These are phyloP conservation scores for Gnomoniopsis smithogilvyi DNA, from an alignment of 2,329 filamentous ascomycete species.

Conservation along the genomic window DNA sequence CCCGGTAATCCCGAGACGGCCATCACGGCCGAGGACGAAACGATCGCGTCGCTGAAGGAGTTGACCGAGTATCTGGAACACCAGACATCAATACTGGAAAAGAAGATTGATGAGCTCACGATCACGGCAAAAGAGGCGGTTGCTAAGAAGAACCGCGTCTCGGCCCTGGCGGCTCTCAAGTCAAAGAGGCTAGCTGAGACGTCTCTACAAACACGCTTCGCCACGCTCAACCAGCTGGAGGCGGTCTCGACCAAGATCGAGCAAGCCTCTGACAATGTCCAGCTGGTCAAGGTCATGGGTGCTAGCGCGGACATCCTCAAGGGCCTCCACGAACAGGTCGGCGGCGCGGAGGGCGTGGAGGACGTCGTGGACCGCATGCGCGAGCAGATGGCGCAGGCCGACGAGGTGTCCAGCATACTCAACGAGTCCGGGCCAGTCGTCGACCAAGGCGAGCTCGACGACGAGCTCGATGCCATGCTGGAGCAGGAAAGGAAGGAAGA, in stretches of 20 bases:
- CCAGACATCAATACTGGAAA: conserved; percentile 65
- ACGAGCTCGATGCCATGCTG: conserved; percentile 79
- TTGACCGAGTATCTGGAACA: conserved; percentile 72
- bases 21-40: conserved; percentile 75
- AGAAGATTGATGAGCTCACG: conserved; percentile 64
- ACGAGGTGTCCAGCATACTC: conserved; percentile 78
- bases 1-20: conserved; percentile 39
- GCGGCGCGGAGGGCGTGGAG: conserved; percentile 73
- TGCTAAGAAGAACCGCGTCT: conserved; percentile 65
- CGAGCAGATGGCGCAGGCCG: conserved; percentile 76
- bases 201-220: conserved; percentile 67
- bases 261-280: conserved; percentile 79
- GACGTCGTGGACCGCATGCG: conserved; percentile 71
- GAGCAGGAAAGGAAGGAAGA: conserved; percentile 53
- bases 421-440: conserved; percentile 59
- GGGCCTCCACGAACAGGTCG: conserved; percentile 71
- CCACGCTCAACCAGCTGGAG: conserved; percentile 77
- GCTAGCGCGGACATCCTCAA: conserved; percentile 70
- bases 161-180: conserved; percentile 74
- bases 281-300: conserved; percentile 80
- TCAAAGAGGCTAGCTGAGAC: conserved; percentile 80
- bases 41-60: conserved; percentile 80
- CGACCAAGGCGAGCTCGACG: conserved; percentile 82
- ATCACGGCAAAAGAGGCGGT: conserved; percentile 68
- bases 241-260: conserved; percentile 80